Percentiles rank a stretch among this genome's conserved stretches.
phyloP scores from a whole-genome alignment of 805 yeast genomes.

The Ogataea methylovora region DNA sequence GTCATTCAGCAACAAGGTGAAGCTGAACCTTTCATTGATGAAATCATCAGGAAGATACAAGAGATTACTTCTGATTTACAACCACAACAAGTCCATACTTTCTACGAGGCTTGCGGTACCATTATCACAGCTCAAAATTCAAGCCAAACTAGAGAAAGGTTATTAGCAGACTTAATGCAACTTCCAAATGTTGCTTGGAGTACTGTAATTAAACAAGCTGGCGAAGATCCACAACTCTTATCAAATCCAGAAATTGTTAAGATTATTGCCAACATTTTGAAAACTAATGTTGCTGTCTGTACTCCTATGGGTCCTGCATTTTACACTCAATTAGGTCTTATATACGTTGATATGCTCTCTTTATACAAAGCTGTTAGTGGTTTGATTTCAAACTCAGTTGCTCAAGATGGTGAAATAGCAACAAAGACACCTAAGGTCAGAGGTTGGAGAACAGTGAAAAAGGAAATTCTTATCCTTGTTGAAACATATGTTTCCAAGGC shows the following conservation, averaged over 20 bases:
- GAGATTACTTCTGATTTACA: conserved; percentile 84
- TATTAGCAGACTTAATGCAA: conserved; percentile 74
- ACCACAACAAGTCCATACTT: conserved; percentile 97
- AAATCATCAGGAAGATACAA: conserved; percentile 78
- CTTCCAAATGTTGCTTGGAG: conserved; percentile 94
- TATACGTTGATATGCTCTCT: conserved; percentile 84
- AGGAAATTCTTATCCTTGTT: conserved; percentile 81
- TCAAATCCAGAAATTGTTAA: conserved; percentile 78
- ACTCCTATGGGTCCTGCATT: conserved; percentile 90
- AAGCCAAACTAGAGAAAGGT: conserved; percentile 57
- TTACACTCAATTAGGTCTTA: conserved; percentile 77
- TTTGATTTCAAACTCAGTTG: conserved; percentile 76
- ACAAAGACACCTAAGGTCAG: conserved; percentile 94
- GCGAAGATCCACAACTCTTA: conserved; percentile 73
- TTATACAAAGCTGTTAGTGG: conserved; percentile 83
- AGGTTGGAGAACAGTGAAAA: conserved; percentile 92
- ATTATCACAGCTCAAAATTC: conserved; percentile 84
- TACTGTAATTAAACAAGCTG: conserved; percentile 79
- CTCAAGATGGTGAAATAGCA: conserved; percentile 76
- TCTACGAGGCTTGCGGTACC: conserved; percentile 95
- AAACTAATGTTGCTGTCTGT: conserved; percentile 94
- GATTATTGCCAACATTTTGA: conserved; percentile 86
- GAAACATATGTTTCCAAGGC: conserved; percentile 88
- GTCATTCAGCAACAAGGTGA: conserved; percentile 83
- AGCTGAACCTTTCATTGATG: conserved; percentile 83